Conservation (phyloP, 805 yeast genomes). For the Cyberlindnera americana region DNA sequence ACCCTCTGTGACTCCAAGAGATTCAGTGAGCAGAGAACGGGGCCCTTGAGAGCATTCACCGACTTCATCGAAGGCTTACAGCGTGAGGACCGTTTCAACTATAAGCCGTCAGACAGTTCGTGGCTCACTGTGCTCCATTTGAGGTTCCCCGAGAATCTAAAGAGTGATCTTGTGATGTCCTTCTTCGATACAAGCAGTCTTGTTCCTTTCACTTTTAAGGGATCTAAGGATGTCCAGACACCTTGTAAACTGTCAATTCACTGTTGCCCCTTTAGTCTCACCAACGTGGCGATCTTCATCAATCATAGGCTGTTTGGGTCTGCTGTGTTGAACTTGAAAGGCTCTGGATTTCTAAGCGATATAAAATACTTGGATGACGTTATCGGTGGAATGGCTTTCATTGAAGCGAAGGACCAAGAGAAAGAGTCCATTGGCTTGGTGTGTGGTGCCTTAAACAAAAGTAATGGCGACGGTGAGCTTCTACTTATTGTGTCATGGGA, state of each 20-base stretch:
- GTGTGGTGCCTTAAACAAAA: conserved; percentile 21
- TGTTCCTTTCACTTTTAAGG: conserved; percentile 12
- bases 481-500: conserved; percentile 26
- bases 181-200: conserved; percentile 14
- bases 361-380: conserved; percentile 26
- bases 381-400: conserved; percentile 25
- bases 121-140: conserved; percentile 19
- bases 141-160: conserved; percentile 7
- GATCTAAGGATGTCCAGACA: conserved; percentile 6
- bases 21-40: conserved; percentile 1
- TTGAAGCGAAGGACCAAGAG: conserved; percentile 5
- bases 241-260: conserved; percentile 21
- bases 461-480: conserved; percentile 30
- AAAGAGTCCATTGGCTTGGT: conserved; percentile 23
- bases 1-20: conserved; percentile 6
- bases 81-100: conserved; percentile 16
- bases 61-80: conserved; percentile 8
- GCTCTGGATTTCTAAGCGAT: conserved; percentile 24
- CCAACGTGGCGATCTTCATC: conserved; percentile 27
- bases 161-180: conserved; percentile 4
- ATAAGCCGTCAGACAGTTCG: conserved; percentile 15
- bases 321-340: conserved; percentile 15
- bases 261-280: conserved; percentile 30
- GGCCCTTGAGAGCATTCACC: neutral
- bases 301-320: conserved; percentile 23